Percentiles rank a stretch among this genome's conserved stretches.
These are phyloP conservation scores for Citrus sp. DNA, from an alignment of 345 rosid species.

Conservation along the genomic window DNA sequence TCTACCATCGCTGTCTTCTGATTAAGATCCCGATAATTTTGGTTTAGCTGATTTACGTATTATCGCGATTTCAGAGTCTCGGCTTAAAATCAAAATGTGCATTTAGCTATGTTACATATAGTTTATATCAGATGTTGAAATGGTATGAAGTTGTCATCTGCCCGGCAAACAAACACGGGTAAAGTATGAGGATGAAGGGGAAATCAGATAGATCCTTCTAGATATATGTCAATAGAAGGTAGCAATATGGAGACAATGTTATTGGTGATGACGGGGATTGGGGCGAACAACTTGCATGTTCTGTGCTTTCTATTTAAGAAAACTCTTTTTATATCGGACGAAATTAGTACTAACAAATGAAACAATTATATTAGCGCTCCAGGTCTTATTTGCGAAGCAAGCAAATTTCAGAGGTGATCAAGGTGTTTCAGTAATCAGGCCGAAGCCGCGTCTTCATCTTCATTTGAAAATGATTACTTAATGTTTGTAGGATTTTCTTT, in stretches of 20 bases:
- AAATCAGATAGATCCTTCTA: no score
- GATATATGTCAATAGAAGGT: no score
- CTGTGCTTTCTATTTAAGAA: neutral
- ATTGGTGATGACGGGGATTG: neutral
- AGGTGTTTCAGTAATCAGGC: neutral
- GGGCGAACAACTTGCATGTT: neutral
- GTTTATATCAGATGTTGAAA: no score
- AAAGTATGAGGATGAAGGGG: no score
- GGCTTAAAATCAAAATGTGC: no score
- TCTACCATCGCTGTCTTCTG: neutral
- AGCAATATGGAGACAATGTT: neutral
- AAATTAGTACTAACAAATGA: neutral
- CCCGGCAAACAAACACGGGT: no score
- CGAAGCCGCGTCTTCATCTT: neutral
- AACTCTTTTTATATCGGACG: neutral
- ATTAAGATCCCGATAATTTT: neutral
- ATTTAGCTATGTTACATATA: no score
- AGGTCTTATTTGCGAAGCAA: neutral
- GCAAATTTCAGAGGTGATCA: neutral
- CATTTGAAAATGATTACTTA: no score
- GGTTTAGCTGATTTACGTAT: no score
- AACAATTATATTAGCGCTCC: neutral
- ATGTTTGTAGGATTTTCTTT: no score
- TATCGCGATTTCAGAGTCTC: no score
- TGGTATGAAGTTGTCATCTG: no score